Conservation (phyloP, 805 yeast genomes). For the Barnettozyma pratensis region DNA sequence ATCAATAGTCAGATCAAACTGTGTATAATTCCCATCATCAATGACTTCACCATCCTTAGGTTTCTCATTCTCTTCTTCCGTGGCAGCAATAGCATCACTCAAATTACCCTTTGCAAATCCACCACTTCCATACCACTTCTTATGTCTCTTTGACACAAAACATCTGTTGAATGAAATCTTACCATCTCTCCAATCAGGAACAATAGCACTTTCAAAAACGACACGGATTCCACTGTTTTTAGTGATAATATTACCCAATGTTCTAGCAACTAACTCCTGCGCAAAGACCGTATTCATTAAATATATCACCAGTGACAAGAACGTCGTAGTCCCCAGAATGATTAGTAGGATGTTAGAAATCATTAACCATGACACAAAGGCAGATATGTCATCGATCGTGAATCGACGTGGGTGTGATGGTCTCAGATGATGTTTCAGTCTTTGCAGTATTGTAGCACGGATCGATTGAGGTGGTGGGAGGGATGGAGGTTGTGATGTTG, state of each 20-base stretch:
- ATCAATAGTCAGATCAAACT: slow-evolving; percentile 87
- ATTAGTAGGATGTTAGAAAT: slow-evolving; percentile 81
- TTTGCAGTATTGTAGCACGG: slow-evolving; percentile 33
- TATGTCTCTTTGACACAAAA: slow-evolving; percentile 81
- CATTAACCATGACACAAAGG: slow-evolving; percentile 86
- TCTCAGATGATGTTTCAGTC: slow-evolving; percentile 68
- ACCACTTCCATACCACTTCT: slow-evolving; percentile 32
- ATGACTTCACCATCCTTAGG: slow-evolving; percentile 12
- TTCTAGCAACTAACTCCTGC: slow-evolving; percentile 75
- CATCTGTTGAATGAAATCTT: slow-evolving; percentile 80
- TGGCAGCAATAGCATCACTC: slow-evolving; percentile 56
- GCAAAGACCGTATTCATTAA: slow-evolving; percentile 53
- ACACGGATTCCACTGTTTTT: slow-evolving; percentile 78
- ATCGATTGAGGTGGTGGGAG: not conserved
- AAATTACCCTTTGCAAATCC: slow-evolving; percentile 69
- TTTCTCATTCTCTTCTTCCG: slow-evolving; percentile 27
- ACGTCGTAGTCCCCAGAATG: slow-evolving; percentile 87
- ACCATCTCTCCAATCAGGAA: slow-evolving; percentile 90
- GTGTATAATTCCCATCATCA: slow-evolving; percentile 95
- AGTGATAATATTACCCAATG: slow-evolving; percentile 79
- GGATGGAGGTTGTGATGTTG: not conserved
- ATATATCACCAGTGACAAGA: slow-evolving; percentile 72
- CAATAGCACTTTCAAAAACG: slow-evolving; percentile 88
- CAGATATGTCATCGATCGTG: slow-evolving; percentile 88
- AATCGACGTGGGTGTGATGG: slow-evolving; percentile 61